Conservation (phyloP, 257 asterid species). For the Henckelia pumila region DNA sequence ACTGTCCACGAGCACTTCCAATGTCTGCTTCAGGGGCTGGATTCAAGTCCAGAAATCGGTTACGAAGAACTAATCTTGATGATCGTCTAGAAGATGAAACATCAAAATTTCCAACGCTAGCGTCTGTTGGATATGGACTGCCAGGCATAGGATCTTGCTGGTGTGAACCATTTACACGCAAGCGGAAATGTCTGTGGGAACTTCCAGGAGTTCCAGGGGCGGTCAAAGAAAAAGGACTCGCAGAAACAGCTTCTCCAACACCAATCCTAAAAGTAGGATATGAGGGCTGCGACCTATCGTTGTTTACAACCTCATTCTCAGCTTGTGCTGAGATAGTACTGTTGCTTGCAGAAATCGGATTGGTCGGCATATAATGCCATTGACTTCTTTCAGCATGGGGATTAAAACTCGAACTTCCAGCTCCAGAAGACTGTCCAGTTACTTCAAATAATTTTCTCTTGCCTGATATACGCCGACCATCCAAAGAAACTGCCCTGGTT, state of each 20-base stretch:
- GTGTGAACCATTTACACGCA: constrained; percentile 57
- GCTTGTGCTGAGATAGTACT: constrained; percentile 29
- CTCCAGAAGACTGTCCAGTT: constrained; percentile 65
- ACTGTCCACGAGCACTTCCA: constrained; percentile 31
- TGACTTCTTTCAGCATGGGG: constrained; percentile 50
- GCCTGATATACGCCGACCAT: constrained; percentile 57
- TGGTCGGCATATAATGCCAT: constrained; percentile 41
- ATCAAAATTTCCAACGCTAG: constrained; percentile 35
- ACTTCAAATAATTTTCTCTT: constrained; percentile 77
- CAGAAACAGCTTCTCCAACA: constrained; percentile 41
- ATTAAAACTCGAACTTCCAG: constrained; percentile 48
- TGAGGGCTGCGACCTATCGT: constrained; percentile 37
- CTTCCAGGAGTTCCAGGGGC: constrained; percentile 41
- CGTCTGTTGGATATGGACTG: constrained; percentile 30
- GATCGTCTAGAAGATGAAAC: constrained; percentile 42
- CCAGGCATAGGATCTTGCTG: constrained; percentile 43
- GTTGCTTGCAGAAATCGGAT: constrained; percentile 33
- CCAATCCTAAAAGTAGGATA: constrained; percentile 66
- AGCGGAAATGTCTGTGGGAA: constrained; percentile 56
- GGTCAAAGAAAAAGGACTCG: constrained; percentile 36
- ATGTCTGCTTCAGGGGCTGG: constrained; percentile 41
- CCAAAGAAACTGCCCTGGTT: constrained; percentile 50
- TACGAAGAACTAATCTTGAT: constrained; percentile 39
- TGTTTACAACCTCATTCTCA: constrained; percentile 30
- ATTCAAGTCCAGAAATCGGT: constrained; percentile 34